Base-by-base conservation (phyloP, 306 rosid genomes). In the Cicer bijugum region DNA sequence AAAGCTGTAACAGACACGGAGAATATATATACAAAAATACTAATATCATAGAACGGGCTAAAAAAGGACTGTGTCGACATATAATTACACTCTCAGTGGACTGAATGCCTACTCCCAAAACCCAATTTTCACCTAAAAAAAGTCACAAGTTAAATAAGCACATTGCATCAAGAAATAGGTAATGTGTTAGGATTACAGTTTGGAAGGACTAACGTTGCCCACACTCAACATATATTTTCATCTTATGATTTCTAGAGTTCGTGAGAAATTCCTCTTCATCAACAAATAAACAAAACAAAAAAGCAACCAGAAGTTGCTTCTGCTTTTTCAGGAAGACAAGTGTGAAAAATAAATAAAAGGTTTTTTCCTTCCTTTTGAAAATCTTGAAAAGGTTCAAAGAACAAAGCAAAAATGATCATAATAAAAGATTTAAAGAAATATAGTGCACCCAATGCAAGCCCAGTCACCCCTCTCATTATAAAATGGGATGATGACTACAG, bases 401-500 rank as follows among this genome's bases (percentile, higher is more conserved):
- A 77, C 74, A 77, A 69, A 47, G 40, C 6, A 19, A 65, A 40
- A 75, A 48, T 1, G 82, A 78, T 37, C 77, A 78, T 38, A 20
- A 56, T 40, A 65, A 80, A 70, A 76, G 12, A 75, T 75, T 62
- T 37, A 72, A 78, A 57, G 72, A 75, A 39, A 71, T 63, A 72
- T 59, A 81, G 66, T 35, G 80, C 66, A 76, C 69, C 80, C 75
- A 59, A 60, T 79, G 83, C 72, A 73, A 76, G 78, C 70, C 57
- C 84, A 12, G 47, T 17, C 79, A 81, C 23, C 80, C 85, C 88
- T 69, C 75, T 69, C 75, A 50, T 69, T 17, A 77, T 48, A 81
- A 83, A 77, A 81, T 42, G 83, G 79, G 87, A 67, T 44, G 85
- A 70, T 65, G 78, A 78, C 82, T 60, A 80, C 76, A 68, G 64